Evolutionary conservation across 129 eudicot genomes (phyloP).

Genomic region (Flaveria ramosissima): DNA sequence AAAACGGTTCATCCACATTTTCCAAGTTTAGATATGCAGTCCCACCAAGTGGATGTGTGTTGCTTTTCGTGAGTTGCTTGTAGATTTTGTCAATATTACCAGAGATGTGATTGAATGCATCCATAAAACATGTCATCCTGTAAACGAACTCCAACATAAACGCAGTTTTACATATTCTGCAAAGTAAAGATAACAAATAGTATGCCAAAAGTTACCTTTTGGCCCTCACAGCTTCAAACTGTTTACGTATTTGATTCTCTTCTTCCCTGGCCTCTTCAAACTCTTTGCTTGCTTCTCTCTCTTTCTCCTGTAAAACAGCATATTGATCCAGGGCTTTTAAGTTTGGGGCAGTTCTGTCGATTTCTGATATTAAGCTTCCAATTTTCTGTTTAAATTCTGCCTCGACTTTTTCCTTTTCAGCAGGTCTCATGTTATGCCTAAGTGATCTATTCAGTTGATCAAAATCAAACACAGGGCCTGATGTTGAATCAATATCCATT

Average conservation of each 20-base stretch:
- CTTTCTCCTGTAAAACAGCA: slow-evolving; percentile 80
- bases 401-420: slow-evolving; percentile 85
- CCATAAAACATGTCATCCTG: slow-evolving; percentile 76
- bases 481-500: slow-evolving; percentile 68
- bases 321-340: slow-evolving; percentile 95
- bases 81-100: slow-evolving; percentile 82
- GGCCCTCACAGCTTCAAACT: slow-evolving; percentile 64
- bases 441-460: slow-evolving; percentile 68
- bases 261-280: slow-evolving; percentile 87
- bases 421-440: slow-evolving; percentile 58
- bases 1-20: slow-evolving; percentile 88
- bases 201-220: slow-evolving; percentile 51
- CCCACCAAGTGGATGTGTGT: slow-evolving; percentile 84
- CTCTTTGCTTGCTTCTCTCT: slow-evolving; percentile 65
- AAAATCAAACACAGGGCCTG: slow-evolving; percentile 72
- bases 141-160: slow-evolving; percentile 19
- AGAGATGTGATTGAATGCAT: slow-evolving; percentile 83
- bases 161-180: not conserved
- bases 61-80: slow-evolving; percentile 89
- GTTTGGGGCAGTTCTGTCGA: slow-evolving; percentile 93
- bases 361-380: slow-evolving; percentile 67
- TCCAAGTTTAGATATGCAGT: slow-evolving; percentile 91
- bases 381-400: slow-evolving; percentile 81
- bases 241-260: slow-evolving; percentile 62
- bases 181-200: not conserved